Percentiles rank a stretch among this genome's conserved stretches.
These are phyloP conservation scores for Coprinopsis cinerea DNA, from an alignment of 768 basidiomycete genomes.

Conservation along the genomic window DNA sequence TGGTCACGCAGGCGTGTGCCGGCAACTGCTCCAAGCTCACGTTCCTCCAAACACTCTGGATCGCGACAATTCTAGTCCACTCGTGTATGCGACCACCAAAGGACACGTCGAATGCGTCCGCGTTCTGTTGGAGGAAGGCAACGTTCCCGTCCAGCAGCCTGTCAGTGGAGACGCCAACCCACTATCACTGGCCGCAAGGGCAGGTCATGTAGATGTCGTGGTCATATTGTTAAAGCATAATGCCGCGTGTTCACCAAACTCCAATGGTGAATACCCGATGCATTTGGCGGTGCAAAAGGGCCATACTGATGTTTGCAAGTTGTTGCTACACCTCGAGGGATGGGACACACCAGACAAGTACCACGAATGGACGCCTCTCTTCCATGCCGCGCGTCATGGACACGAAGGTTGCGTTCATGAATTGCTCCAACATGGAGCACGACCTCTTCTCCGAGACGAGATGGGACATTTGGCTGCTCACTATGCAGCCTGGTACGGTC, in stretches of 20 bases:
- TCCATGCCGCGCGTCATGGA: slow-evolving; percentile 90
- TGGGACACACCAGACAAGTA: slow-evolving; percentile 93
- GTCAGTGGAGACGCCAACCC: slow-evolving; percentile 72
- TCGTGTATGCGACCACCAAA: slow-evolving; percentile 87
- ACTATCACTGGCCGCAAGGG: slow-evolving; percentile 84
- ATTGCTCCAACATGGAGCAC: slow-evolving; percentile 75
- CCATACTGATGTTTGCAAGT: slow-evolving; percentile 74
- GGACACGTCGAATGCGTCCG: slow-evolving; percentile 80
- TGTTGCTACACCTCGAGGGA: slow-evolving; percentile 68
- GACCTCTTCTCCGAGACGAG: slow-evolving; percentile 78
- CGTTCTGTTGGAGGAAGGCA: slow-evolving; percentile 72
- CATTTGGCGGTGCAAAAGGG: slow-evolving; percentile 94
- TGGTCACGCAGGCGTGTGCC: slow-evolving; percentile 74
- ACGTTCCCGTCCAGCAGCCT: slow-evolving; percentile 56
- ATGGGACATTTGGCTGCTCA: slow-evolving; percentile 79
- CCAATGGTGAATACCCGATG: slow-evolving; percentile 94
- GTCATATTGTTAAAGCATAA: slow-evolving; percentile 71
- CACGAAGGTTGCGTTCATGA: slow-evolving; percentile 65
- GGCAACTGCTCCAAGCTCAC: slow-evolving; percentile 62
- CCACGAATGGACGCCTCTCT: slow-evolving; percentile 96
- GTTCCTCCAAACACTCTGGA: slow-evolving; percentile 69
- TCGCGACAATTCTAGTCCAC: slow-evolving; percentile 90
- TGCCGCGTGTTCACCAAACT: slow-evolving; percentile 76
- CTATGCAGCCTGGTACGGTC: slow-evolving; percentile 96
- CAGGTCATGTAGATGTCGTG: slow-evolving; percentile 82